A percentile compares a stretch with the other conserved stretches of the same genome.
Evolutionary conservation across 2,329 filamentous ascomycete species (phyloP).

Genomic region (Thermomyces lanuginosus): DNA sequence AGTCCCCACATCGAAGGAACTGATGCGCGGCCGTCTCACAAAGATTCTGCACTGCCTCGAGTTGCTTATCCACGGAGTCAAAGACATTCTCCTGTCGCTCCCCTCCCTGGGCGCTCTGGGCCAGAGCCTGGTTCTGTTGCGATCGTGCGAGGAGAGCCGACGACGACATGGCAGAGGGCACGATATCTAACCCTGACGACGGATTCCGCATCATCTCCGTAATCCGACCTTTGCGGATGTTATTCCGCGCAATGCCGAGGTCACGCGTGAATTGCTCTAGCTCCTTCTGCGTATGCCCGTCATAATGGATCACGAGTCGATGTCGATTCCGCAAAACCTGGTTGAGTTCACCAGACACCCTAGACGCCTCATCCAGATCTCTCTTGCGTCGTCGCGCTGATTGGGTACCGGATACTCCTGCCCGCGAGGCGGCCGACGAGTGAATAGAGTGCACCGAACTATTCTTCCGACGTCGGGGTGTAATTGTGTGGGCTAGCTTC

Average conservation of each 20-base stretch:
- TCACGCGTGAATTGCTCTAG: conserved; percentile 73
- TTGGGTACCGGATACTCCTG: conserved; percentile 5
- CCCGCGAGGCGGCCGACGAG: conserved; percentile 3
- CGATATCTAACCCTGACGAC: conserved; percentile 6
- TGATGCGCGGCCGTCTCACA: conserved; percentile 81
- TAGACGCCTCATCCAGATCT: conserved; percentile 14
- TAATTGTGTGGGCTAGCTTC: conserved; percentile 13
- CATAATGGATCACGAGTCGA: conserved; percentile 82
- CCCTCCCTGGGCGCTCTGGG: conserved; percentile 1
- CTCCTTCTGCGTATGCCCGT: conserved; percentile 66
- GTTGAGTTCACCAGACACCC: conserved; percentile 16
- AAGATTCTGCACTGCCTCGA: conserved; percentile 64
- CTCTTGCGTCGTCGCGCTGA: conserved; percentile 6
- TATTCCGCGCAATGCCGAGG: conserved; percentile 63
- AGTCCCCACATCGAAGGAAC: conserved; percentile 75
- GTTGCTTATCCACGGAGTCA: conserved; percentile 57
- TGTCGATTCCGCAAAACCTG: conserved; percentile 52
- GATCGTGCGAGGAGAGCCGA: conserved; percentile 1
- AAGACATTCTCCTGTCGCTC: conserved; percentile 38
- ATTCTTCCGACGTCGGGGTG: conserved; percentile 21
- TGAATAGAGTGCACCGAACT: conserved; percentile 29
- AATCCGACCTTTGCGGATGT: conserved; percentile 72
- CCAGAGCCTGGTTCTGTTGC: neutral
- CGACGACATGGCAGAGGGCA: too few species aligned
- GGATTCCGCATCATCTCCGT: conserved; percentile 16